Evolutionary conservation across 2,329 filamentous ascomycete genomes (phyloP).

Genomic region (Colletotrichum aenigma): DNA sequence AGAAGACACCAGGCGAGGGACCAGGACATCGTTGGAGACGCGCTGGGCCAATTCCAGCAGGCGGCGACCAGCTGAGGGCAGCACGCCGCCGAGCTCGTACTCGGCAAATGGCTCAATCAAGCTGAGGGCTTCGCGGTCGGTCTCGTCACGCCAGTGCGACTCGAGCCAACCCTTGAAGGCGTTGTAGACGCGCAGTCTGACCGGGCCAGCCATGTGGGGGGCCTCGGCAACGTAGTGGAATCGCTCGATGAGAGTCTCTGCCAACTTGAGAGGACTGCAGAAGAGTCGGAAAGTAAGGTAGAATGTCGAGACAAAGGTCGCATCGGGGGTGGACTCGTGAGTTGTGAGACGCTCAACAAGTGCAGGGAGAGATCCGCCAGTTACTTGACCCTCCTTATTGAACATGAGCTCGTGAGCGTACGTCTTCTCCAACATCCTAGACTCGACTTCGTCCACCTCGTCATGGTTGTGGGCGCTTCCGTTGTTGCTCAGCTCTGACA

Average conservation of each 20-base stretch:
- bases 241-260: constrained; percentile 82
- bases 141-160: constrained; percentile 88
- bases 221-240: constrained; percentile 91
- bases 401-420: constrained; percentile 90
- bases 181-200: constrained; percentile 92
- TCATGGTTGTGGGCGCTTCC: constrained; percentile 70
- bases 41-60: constrained; percentile 80
- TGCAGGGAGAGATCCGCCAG: constrained; percentile 86
- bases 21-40: constrained; percentile 75
- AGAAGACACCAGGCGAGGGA: constrained; percentile 82
- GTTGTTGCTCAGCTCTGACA: constrained; percentile 71
- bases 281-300: constrained; percentile 97
- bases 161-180: constrained; percentile 97
- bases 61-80: constrained; percentile 82
- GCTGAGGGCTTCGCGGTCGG: constrained; percentile 76
- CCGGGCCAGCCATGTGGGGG: constrained; percentile 73
- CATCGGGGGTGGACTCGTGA: constrained; percentile 90
- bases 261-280: constrained; percentile 78
- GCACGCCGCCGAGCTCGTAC: constrained; percentile 66
- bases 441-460: constrained; percentile 80
- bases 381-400: constrained; percentile 95
- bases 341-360: constrained; percentile 94
- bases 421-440: constrained; percentile 86
- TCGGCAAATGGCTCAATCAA: constrained; percentile 83
- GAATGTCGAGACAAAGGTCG: constrained; percentile 91